Base-by-base conservation (phyloP, 2,329 filamentous ascomycete genomes). In the Xylaria sp. region DNA sequence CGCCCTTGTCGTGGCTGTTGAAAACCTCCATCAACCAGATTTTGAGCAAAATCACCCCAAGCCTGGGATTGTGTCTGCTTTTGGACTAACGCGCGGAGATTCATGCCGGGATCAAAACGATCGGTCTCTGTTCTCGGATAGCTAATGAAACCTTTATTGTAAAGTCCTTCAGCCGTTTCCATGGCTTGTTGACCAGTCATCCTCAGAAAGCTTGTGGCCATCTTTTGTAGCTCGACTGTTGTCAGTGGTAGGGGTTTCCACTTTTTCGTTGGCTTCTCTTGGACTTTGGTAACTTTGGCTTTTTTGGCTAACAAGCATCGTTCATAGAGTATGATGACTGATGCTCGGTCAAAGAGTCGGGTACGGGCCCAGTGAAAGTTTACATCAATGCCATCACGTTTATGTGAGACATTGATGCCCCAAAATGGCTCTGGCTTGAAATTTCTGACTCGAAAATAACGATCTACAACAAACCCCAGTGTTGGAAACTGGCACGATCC, bases 71-170 rank as follows among this genome's bases (percentile, higher is more conserved):
- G 89, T 0, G 88, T 89, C 79, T 99, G 96, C 77, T 97, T 97
- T 75, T 93, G 89, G 20, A 97, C 87, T 9, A 99, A 83, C 26
- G 86, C 87, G 70, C 88, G 89, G 23, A 99, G 85, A 77, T 98
- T 91, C 83, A 98, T 97, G 4, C 88, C 95, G 75, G 89, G 89
- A 76, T 97, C 94, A 77, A 98, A 99, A 38, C 95, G 92, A 79
- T 99, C 96, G 0, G 96, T 99, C 80, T 99, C 96, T 0, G 96
- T 99, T 80, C 96, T 90, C 1, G 96, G 96, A 80, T 99, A 99
- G 80, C 94, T 97, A 80, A 99, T 97, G 81, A 94, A 98, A 0
- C 96, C 96, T 79, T 92, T 94, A 57, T 94, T 94, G 83, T 99
- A 99, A 2, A 99, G 87, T 5, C 85, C 84, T 80, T 99, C 96